Percentiles rank a stretch among this genome's conserved stretches.
Conservation (phyloP, 2,329 filamentous ascomycete genomes). For the Calonectria multiphialidica region DNA sequence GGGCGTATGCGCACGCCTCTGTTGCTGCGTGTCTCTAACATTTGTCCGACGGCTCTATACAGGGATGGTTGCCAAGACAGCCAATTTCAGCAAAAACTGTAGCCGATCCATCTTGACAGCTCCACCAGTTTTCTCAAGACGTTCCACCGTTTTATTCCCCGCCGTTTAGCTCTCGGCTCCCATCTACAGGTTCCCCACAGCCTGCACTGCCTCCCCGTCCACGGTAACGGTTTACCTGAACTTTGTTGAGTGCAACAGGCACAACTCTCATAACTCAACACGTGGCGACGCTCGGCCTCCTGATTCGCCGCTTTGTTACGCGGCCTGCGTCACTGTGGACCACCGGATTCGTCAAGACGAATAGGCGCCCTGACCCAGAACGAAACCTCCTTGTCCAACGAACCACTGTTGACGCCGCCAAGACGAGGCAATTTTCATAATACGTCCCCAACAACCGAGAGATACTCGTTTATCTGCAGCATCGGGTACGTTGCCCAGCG, state of each 20-base stretch:
- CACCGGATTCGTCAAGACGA: background rate
- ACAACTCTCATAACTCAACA: background rate
- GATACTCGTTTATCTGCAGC: background rate
- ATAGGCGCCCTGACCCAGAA: background rate
- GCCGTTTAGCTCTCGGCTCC: background rate
- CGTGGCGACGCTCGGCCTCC: background rate
- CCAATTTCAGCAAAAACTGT: slow-evolving; percentile 1
- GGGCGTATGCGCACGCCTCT: background rate
- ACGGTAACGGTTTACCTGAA: background rate
- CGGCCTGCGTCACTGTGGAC: background rate
- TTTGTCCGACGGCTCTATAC: background rate
- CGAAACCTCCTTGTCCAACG: background rate
- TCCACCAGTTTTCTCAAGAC: background rate
- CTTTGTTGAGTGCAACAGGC: slow-evolving; percentile 6
- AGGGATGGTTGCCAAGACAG: background rate
- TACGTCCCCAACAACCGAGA: background rate
- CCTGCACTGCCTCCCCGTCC: slow-evolving; percentile 6
- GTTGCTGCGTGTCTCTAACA: background rate
- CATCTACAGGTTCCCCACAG: background rate
- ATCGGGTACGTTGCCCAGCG: background rate
- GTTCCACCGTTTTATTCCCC: background rate
- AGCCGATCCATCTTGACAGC: background rate
- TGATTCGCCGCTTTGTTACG: background rate
- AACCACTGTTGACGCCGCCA: background rate
- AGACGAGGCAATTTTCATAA: background rate